phyloP scores from a whole-genome alignment of 2,329 filamentous ascomycete species.

The Scedosporium boydii region DNA sequence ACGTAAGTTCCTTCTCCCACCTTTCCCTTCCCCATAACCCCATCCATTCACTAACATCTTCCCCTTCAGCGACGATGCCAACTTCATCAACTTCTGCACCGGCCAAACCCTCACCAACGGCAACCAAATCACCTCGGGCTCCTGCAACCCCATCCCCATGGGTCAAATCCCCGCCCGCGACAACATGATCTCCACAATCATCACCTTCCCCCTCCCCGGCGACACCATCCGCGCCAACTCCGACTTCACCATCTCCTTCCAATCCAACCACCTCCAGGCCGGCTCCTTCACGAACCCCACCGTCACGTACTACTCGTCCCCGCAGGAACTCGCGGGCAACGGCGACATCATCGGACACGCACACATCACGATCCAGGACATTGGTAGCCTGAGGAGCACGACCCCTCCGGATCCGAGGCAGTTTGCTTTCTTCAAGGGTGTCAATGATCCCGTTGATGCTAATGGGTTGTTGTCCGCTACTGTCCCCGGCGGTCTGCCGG shows the following conservation, averaged over 20 bases:
- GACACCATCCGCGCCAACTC: constrained; percentile 26
- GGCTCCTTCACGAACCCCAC: constrained; percentile 46
- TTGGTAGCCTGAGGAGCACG: constrained; percentile 25
- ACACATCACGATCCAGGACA: constrained; percentile 42
- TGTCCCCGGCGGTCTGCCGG: constrained; percentile 35
- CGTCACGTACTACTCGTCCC: constrained; percentile 44
- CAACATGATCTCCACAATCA: constrained; percentile 47
- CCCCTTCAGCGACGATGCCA: constrained; percentile 31
- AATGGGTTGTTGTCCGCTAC: constrained; percentile 32
- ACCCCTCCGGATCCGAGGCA: constrained; percentile 25
- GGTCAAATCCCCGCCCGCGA: constrained; percentile 39
- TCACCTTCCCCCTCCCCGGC: constrained; percentile 33
- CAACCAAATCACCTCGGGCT: constrained; percentile 35
- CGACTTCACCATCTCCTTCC: constrained; percentile 37
- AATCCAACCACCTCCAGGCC: constrained; percentile 37
- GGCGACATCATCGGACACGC: constrained; percentile 33
- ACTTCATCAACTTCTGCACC: constrained; percentile 52
- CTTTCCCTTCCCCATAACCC: background rate
- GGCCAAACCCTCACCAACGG: constrained; percentile 47
- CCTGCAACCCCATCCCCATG: constrained; percentile 51
- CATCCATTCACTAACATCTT: background rate
- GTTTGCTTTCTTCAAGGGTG: constrained; percentile 50
- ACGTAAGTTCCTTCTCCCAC: constrained; percentile 24
- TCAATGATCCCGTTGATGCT: constrained; percentile 40
- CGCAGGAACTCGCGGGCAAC: constrained; percentile 35